These are phyloP conservation scores for Dendrobium chrysotoxum DNA, from an alignment of 106 monocot genomes.

Conservation along the genomic window DNA sequence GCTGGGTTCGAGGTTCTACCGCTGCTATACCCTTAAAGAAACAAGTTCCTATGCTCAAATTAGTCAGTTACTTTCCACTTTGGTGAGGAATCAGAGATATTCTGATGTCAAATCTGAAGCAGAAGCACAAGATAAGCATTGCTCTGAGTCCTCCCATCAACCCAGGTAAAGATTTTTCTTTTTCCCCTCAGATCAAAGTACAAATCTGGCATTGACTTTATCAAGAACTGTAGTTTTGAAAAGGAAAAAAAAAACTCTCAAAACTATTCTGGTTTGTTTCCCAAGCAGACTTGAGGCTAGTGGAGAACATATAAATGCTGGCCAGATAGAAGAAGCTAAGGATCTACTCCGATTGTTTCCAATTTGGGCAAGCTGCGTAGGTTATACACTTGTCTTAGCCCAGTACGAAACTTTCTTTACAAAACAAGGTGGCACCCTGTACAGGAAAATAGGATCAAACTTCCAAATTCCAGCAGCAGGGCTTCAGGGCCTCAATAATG, in stretches of 20 bases:
- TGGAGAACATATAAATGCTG: background rate
- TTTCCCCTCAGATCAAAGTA: no score
- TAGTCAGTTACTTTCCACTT: background rate
- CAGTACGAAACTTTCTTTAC: background rate
- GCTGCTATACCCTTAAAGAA: slow-evolving; percentile 10
- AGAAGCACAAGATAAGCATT: background rate
- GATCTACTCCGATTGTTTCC: background rate
- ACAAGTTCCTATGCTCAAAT: slow-evolving; percentile 13
- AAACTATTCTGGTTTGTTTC: no score
- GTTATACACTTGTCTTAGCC: background rate
- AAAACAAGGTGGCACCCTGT: slow-evolving; percentile 3
- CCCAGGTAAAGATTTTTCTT: background rate
- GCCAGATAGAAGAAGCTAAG: background rate
- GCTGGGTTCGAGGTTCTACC: slow-evolving; percentile 36
- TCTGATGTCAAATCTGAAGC: background rate
- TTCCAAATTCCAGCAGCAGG: slow-evolving; percentile 3
- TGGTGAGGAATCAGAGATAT: background rate
- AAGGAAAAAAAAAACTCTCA: no score
- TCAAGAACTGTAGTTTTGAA: no score
- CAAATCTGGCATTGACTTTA: no score
- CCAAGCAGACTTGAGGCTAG: background rate
- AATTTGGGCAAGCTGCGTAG: background rate
- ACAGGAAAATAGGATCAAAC: slow-evolving; percentile 3
- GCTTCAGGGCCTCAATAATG: background rate
- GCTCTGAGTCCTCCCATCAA: background rate